Conservation (phyloP, 116 monocot genomes). For the Papilionanthe hybrid region DNA sequence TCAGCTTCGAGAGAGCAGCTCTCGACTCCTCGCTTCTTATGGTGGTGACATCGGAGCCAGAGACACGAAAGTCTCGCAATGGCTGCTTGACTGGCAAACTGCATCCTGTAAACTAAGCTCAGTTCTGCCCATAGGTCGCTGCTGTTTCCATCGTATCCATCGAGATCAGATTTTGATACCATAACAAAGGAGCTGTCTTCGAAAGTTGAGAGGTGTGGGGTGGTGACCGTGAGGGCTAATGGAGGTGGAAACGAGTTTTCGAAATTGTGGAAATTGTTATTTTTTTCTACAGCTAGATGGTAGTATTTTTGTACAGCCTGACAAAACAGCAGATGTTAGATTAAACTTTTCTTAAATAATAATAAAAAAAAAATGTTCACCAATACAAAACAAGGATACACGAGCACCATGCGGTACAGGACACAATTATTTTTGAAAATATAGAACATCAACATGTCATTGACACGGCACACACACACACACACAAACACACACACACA, state of each 20-base stretch:
- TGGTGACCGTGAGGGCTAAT: slow-evolving; percentile 10
- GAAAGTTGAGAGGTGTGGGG: slow-evolving; percentile 31
- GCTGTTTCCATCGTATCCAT: slow-evolving; percentile 61
- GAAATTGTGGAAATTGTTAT: slow-evolving; percentile 8
- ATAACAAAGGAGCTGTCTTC: slow-evolving; percentile 75
- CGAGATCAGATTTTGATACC: slow-evolving; percentile 67
- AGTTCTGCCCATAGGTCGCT: slow-evolving; percentile 58
- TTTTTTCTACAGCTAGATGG: slow-evolving; percentile 39
- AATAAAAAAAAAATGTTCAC: too few species aligned
- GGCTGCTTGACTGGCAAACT: slow-evolving; percentile 61
- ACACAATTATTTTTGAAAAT: too few species aligned
- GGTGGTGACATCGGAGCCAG: slow-evolving; percentile 26
- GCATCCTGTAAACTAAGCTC: slow-evolving; percentile 61
- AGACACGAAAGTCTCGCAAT: slow-evolving; percentile 58
- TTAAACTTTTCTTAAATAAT: too few species aligned
- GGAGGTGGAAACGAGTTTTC: slow-evolving; percentile 21
- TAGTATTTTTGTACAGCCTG: slow-evolving; percentile 91
- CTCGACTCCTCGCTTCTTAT: slow-evolving; percentile 32
- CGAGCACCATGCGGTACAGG: too few species aligned
- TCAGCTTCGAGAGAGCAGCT: slow-evolving; percentile 54
- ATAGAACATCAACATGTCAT: too few species aligned
- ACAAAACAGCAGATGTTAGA: not conserved
- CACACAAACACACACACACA: too few species aligned
- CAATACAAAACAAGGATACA: too few species aligned
- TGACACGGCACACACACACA: too few species aligned